A percentile compares a stretch with the other conserved stretches of the same genome.
These are phyloP conservation scores for Backusella mclennaniae DNA, from an alignment of 192 early-diverging fungal species.

Conservation along the genomic window DNA sequence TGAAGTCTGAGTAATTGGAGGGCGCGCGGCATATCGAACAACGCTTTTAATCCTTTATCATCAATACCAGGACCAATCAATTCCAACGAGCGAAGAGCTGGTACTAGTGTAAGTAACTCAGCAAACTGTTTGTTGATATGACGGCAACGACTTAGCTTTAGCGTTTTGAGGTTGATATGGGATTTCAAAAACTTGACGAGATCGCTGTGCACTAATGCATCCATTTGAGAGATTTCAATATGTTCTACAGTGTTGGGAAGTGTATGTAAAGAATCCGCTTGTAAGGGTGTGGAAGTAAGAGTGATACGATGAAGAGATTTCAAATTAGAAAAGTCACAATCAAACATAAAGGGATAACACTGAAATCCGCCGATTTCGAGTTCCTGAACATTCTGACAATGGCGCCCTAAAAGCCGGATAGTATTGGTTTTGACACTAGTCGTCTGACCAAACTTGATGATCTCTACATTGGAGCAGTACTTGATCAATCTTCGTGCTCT, in stretches of 20 bases:
- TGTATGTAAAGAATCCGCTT: background rate
- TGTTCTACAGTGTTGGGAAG: background rate
- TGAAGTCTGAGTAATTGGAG: background rate
- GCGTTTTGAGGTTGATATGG: background rate
- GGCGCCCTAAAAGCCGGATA: background rate
- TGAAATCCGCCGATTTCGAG: slow-evolving; percentile 1
- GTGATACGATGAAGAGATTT: background rate
- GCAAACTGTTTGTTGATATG: background rate
- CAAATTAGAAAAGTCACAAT: slow-evolving; percentile 6
- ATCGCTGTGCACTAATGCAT: background rate
- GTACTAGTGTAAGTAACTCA: background rate
- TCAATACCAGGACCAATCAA: background rate
- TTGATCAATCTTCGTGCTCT: background rate
- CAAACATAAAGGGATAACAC: slow-evolving; percentile 6
- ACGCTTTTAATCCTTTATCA: background rate
- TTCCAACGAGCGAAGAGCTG: background rate
- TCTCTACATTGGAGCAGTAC: background rate
- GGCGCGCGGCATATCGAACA: background rate
- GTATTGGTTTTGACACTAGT: slow-evolving; percentile 2
- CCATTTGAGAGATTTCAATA: background rate
- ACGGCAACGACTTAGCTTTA: background rate
- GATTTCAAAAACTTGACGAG: background rate
- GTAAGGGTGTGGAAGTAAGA: background rate
- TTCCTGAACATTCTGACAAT: background rate
- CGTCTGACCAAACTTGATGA: background rate